phyloP scores from a whole-genome alignment of 495 filamentous ascomycete species.

The Cercophora sp. region DNA sequence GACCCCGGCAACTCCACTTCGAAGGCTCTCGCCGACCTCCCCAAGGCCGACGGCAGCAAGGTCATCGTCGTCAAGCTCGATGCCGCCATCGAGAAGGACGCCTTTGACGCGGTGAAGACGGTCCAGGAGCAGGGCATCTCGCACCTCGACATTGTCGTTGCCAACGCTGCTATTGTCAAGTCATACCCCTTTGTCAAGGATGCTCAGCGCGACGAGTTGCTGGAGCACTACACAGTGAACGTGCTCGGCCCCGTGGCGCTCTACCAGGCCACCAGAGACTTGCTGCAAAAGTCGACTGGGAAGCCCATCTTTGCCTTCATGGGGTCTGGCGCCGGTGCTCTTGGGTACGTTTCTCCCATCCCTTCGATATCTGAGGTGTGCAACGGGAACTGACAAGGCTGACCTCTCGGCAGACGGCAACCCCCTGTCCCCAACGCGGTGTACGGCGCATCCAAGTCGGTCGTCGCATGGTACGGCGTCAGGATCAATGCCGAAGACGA shows the following conservation, averaged over 20 bases:
- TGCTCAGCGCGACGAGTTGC: constrained; percentile 23
- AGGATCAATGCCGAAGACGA: constrained; percentile 39
- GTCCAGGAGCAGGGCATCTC: constrained; percentile 19
- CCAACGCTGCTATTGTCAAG: constrained; percentile 28
- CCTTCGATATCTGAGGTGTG: too few species aligned
- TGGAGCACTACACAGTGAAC: constrained; percentile 27
- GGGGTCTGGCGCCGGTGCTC: constrained; percentile 26
- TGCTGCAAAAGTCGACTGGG: constrained; percentile 3
- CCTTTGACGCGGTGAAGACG: constrained; percentile 16
- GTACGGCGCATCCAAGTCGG: constrained; percentile 41
- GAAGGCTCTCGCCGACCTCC: constrained; percentile 21
- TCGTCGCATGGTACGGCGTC: constrained; percentile 36
- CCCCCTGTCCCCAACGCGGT: constrained; percentile 28
- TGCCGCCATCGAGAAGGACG: constrained; percentile 15
- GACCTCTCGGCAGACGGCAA: not conserved
- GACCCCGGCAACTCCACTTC: constrained; percentile 22
- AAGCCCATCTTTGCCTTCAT: constrained; percentile 36
- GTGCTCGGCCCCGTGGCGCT: constrained; percentile 25
- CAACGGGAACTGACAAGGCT: too few species aligned
- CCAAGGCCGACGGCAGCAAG: constrained; percentile 12
- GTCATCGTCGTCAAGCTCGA: constrained; percentile 31
- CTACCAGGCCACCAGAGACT: constrained; percentile 9
- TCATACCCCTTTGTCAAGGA: constrained; percentile 30
- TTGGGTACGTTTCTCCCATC: constrained; percentile 18
- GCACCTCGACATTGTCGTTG: constrained; percentile 29